Evolutionary conservation across 352 stramenopile species (phyloP).

Genomic region (Phytopythium mirpurense): DNA sequence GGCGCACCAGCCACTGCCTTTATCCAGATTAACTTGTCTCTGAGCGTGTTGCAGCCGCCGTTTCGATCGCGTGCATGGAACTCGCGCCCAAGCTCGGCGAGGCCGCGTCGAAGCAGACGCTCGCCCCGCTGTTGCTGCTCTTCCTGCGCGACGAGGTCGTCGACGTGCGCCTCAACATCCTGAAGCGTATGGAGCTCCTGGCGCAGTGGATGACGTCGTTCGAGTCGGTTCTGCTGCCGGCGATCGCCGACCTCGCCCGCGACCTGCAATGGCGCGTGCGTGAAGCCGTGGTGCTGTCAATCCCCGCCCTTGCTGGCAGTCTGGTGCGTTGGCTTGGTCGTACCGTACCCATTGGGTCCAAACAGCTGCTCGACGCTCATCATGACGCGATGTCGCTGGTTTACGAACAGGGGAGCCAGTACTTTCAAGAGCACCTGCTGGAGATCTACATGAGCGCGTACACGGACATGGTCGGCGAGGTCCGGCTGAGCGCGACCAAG

Average conservation of each 20-base stretch:
- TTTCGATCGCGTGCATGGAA: slow-evolving; percentile 90
- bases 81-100: slow-evolving; percentile 90
- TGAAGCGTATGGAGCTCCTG: slow-evolving; percentile 90
- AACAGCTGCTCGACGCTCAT: slow-evolving; percentile 24
- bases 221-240: slow-evolving; percentile 65
- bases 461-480: slow-evolving; percentile 92
- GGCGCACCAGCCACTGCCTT: too few species aligned
- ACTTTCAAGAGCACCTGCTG: slow-evolving; percentile 84
- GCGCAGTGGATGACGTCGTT: slow-evolving; percentile 90
- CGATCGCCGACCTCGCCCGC: slow-evolving; percentile 89
- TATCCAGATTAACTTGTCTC: too few species aligned
- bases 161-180: slow-evolving; percentile 93
- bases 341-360: not conserved
- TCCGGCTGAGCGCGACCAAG: slow-evolving; percentile 91
- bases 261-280: slow-evolving; percentile 93
- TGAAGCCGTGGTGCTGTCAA: slow-evolving; percentile 88
- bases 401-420: slow-evolving; percentile 41
- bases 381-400: not conserved
- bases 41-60: slow-evolving; percentile 38
- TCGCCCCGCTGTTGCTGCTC: slow-evolving; percentile 71
- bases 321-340: slow-evolving; percentile 50
- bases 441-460: slow-evolving; percentile 90
- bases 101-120: slow-evolving; percentile 82
- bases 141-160: slow-evolving; percentile 88
- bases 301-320: slow-evolving; percentile 89